A percentile compares a stretch with the other conserved stretches of the same genome.
Conservation (phyloP, 78 protist species). For the Isochrysis galbana region DNA sequence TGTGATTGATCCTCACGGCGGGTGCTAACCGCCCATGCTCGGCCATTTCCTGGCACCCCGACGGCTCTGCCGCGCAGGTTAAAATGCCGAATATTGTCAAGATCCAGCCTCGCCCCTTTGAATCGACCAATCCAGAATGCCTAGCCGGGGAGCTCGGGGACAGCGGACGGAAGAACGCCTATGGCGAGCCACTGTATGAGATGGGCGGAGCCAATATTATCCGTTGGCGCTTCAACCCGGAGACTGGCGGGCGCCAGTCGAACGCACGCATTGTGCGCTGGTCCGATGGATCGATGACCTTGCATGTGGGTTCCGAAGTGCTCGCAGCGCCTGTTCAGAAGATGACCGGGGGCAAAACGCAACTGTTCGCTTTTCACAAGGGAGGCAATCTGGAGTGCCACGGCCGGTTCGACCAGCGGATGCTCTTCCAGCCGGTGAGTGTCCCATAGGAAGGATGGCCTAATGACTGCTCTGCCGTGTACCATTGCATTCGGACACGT, state of each 20-base stretch:
- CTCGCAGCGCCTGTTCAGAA: neutral
- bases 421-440: neutral
- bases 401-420: neutral
- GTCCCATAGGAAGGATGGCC: too few relatives aligned
- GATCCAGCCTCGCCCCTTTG: constrained; percentile 15
- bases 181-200: neutral
- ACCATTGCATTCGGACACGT: too few relatives aligned
- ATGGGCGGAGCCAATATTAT: neutral
- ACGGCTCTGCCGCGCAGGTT: neutral
- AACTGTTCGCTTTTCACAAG: neutral
- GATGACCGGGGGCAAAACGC: neutral
- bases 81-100: neutral
- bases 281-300: constrained; percentile 18
- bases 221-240: neutral
- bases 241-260: neutral
- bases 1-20: too few relatives aligned
- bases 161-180: neutral
- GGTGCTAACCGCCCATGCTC: too few relatives aligned
- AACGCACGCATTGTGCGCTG: neutral
- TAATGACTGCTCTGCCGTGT: too few relatives aligned
- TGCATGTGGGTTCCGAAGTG: constrained; percentile 10
- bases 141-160: neutral
- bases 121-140: neutral
- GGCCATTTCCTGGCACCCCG: too few relatives aligned
- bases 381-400: constrained; percentile 17